Evolutionary conservation across 768 basidiomycete species (phyloP), one percentile per base, ranked within the genome.

Genomic region (Pisolithus orientalis): DNA sequence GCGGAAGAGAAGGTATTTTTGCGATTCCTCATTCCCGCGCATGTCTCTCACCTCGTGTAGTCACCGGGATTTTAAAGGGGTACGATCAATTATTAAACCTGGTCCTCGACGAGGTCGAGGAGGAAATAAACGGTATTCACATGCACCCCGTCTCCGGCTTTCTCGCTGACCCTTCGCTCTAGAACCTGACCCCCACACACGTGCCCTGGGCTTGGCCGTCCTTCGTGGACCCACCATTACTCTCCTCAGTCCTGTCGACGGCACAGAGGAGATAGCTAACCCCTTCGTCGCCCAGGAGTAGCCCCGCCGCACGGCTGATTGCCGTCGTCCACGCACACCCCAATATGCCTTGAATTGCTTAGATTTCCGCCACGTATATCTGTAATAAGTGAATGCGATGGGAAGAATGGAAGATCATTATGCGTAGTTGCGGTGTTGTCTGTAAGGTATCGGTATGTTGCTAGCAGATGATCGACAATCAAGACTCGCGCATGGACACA

Each of bases 1-100:
- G 96, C 42, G 95, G 95, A 38, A 75, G 96, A 39, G 94, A 99
- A 80, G 94, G 94, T 90, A 55, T 47, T 53, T 62, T 62, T 4
- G 1, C 11, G 11, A 4, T 7, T 24, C 21, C 29, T 11, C 21
- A 39, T 11, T 9, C 13, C 51, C 38, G 50, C 38, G 3, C 38
- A n/a, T n/a, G 4, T 40, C 51, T 31, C 57, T 45, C 24, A 25
- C 13, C 39, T 14, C 32, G 32, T 47, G 54, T 61, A 97, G 95
- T 97, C 49, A 88, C 82, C 7, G 96, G 96, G 3, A 79, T 89
- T 16, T 71, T 99, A 56, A 99, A 99, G 71, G 96, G 96, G 25
- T 98, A 83, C 62, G 96, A 98, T 70, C 94, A 97, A 60, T 75
- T 98, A 38, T 79, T 98, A 52, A 98, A 99, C 68, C 85, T 99